Conservation (phyloP, 768 basidiomycete genomes). For the Pulveroboletus sp. region DNA sequence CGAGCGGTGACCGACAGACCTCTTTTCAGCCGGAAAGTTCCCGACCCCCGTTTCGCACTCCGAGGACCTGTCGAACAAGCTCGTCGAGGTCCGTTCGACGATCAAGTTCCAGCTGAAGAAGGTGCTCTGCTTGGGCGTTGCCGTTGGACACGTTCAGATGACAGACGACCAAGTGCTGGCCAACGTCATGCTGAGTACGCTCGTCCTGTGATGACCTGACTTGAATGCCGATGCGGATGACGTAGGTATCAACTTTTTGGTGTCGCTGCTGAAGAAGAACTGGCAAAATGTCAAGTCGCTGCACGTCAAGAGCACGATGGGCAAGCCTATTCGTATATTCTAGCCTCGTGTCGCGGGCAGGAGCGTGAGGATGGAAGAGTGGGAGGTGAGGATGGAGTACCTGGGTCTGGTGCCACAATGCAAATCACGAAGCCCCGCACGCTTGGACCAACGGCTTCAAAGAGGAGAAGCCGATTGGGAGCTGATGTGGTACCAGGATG, state of each 20-base stretch:
- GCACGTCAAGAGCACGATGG: slow-evolving; percentile 99
- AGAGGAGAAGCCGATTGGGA: slow-evolving; percentile 82
- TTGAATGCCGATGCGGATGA: slow-evolving; percentile 1
- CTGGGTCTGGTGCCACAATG: slow-evolving; percentile 50
- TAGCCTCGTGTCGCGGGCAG: slow-evolving; percentile 33
- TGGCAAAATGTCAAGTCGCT: slow-evolving; percentile 99
- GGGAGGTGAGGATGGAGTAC: slow-evolving; percentile 15
- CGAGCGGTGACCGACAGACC: neutral
- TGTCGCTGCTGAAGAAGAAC: slow-evolving; percentile 98
- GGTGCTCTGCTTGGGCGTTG: slow-evolving; percentile 98
- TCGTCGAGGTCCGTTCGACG: slow-evolving; percentile 93
- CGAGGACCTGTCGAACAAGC: slow-evolving; percentile 87
- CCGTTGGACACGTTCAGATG: slow-evolving; percentile 97
- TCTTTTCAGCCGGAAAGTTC: slow-evolving; percentile 87
- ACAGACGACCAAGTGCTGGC: slow-evolving; percentile 92
- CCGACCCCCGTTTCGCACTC: slow-evolving; percentile 92
- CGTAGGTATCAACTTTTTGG: slow-evolving; percentile 97
- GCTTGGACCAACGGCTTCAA: slow-evolving; percentile 90
- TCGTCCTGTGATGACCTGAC: neutral
- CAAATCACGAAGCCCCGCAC: slow-evolving; percentile 97
- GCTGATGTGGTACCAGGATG: slow-evolving; percentile 53
- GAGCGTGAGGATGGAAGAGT: slow-evolving; percentile 11
- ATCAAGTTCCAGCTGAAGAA: slow-evolving; percentile 99
- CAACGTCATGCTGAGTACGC: slow-evolving; percentile 95
- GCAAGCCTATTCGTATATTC: slow-evolving; percentile 94